Conservation (phyloP, 306 rosid genomes). For the Vigna mungo region DNA sequence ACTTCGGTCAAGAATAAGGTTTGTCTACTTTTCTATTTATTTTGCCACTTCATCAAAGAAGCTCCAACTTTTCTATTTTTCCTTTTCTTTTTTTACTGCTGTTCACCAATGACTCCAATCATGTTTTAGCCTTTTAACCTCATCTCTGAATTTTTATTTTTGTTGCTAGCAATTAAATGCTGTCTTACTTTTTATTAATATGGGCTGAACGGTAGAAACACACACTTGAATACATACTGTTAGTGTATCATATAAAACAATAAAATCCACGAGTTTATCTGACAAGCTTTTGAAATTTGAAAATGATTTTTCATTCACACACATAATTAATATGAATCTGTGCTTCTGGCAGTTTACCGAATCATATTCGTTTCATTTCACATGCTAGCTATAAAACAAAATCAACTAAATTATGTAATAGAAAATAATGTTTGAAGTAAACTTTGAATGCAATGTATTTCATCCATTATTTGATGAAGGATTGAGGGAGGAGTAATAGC, state of each 20-base stretch:
- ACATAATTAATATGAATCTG: not conserved
- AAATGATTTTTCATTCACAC: not conserved
- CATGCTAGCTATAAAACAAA: too few relatives aligned
- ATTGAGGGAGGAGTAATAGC: too few relatives aligned
- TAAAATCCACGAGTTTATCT: not conserved
- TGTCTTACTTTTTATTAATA: not conserved
- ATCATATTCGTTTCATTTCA: conserved; percentile 1
- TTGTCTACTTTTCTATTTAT: conserved; percentile 39
- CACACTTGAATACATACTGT: not conserved
- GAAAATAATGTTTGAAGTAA: not conserved
- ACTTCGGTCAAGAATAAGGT: conserved; percentile 34
- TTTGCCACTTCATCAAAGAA: conserved; percentile 31
- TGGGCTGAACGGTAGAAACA: not conserved
- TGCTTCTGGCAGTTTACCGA: too few relatives aligned
- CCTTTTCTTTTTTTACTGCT: not conserved
- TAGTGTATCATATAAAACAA: not conserved
- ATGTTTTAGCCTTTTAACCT: not conserved
- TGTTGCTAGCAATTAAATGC: conserved; percentile 9
- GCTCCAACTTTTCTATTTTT: conserved; percentile 7
- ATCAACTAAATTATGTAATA: not conserved
- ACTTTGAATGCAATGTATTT: not conserved
- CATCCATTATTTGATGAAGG: not conserved
- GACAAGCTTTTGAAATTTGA: not conserved
- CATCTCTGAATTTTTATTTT: not conserved
- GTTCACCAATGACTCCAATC: conserved; percentile 33